Evolutionary conservation across 345 rosid genomes (phyloP).

Genomic region (Boechera divaricarpa): DNA sequence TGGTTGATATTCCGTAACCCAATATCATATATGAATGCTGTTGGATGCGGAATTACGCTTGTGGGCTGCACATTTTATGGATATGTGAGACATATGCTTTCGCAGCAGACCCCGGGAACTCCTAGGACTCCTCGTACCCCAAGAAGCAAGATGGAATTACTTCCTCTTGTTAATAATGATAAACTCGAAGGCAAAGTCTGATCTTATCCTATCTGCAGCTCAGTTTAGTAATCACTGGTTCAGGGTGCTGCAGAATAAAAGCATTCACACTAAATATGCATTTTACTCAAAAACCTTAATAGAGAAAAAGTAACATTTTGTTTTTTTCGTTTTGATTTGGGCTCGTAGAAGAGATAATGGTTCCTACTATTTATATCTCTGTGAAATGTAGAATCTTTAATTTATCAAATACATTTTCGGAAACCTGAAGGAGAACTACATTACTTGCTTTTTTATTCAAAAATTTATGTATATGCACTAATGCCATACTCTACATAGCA

Average conservation of each 20-base stretch:
- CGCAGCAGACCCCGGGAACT: conserved; percentile 80
- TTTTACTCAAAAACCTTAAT: conserved; percentile 39
- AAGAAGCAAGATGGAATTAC: conserved; percentile 72
- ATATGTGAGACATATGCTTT: conserved; percentile 83
- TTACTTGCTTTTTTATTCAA: neutral
- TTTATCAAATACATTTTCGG: conserved; percentile 33
- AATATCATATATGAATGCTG: conserved; percentile 81
- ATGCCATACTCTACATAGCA: conserved; percentile 6
- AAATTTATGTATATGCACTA: neutral
- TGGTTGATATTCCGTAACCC: conserved; percentile 97
- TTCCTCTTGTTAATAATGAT: conserved; percentile 86
- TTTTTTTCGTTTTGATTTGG: conserved; percentile 27
- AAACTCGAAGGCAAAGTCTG: conserved; percentile 87
- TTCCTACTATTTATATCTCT: conserved; percentile 33
- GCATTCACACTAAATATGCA: conserved; percentile 35
- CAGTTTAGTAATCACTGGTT: conserved; percentile 2
- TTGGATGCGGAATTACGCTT: conserved; percentile 92
- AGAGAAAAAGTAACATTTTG: conserved; percentile 38
- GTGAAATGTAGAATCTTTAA: conserved; percentile 37
- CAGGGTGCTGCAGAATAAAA: conserved; percentile 30
- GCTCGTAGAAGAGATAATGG: conserved; percentile 40
- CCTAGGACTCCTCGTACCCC: conserved; percentile 94
- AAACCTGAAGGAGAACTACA: conserved; percentile 1
- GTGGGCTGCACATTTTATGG: conserved; percentile 96
- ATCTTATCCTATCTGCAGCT: conserved; percentile 14